Evolutionary conservation across 139 green algal species (phyloP).

Genomic region (Chlorella ohadii): DNA sequence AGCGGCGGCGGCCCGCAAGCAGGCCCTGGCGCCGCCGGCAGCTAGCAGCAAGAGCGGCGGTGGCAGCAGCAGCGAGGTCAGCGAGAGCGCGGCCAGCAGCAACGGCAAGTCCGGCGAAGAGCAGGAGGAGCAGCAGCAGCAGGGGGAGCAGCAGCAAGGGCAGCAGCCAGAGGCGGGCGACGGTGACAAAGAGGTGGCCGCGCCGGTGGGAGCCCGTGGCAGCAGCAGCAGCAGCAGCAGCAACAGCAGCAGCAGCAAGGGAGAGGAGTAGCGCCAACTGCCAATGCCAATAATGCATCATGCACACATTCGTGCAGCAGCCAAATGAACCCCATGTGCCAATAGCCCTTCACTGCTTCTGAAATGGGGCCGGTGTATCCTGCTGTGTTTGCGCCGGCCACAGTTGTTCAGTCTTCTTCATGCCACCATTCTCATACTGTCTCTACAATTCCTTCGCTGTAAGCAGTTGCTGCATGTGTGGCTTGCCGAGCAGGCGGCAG

Average conservation of each 20-base stretch:
- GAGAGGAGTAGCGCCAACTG: background rate
- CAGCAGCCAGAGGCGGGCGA: background rate
- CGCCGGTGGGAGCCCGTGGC: background rate
- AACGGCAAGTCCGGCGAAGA: background rate
- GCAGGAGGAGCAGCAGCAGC: background rate
- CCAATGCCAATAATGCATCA: too few species aligned
- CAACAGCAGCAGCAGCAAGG: conserved; percentile 6
- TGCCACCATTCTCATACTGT: too few species aligned
- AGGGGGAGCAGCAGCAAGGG: background rate
- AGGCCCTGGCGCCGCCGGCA: background rate
- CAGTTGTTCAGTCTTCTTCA: too few species aligned
- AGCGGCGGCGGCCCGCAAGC: background rate
- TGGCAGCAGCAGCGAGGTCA: background rate
- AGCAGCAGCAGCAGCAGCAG: conserved; percentile 15
- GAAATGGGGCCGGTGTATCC: too few species aligned
- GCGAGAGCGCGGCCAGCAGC: background rate
- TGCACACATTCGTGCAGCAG: too few species aligned
- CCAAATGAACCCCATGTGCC: too few species aligned
- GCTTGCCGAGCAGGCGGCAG: too few species aligned
- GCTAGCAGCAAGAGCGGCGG: background rate
- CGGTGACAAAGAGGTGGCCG: background rate
- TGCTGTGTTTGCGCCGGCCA: too few species aligned
- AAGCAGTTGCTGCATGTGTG: too few species aligned
- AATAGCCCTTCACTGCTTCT: too few species aligned
- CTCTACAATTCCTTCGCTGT: too few species aligned